Percentiles rank a stretch among this genome's conserved stretches.
Evolutionary conservation across 2,329 filamentous ascomycete genomes (phyloP).

Genomic region (Zymoseptoria ardabiliae): DNA sequence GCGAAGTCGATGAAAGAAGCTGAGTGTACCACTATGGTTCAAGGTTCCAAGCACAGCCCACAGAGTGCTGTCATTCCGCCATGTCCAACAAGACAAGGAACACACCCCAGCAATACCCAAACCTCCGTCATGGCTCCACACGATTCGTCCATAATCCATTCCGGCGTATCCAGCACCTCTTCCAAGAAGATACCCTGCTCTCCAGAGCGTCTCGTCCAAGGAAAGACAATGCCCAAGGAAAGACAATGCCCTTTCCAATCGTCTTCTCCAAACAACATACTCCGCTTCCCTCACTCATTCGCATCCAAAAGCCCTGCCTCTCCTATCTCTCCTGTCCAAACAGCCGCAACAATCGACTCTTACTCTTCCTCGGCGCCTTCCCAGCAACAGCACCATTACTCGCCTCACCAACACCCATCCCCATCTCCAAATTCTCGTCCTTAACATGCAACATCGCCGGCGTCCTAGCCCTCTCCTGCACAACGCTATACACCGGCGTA

Average conservation of each 20-base stretch:
- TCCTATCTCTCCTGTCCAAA: slow-evolving; percentile 12
- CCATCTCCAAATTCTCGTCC: slow-evolving; percentile 4
- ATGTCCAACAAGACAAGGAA: neutral
- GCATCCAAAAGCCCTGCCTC: neutral
- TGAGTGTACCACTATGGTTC: neutral
- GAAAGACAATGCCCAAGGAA: neutral
- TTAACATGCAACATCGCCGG: slow-evolving; percentile 12
- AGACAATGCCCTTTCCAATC: neutral
- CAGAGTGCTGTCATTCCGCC: neutral
- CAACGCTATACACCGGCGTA: slow-evolving; percentile 18
- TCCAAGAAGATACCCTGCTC: neutral
- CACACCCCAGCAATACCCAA: neutral
- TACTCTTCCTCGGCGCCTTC: slow-evolving; percentile 8
- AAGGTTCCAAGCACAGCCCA: neutral
- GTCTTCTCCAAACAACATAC: neutral
- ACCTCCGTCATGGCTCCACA: neutral
- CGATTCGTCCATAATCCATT: neutral
- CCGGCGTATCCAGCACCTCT: neutral
- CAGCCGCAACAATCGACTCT: slow-evolving; percentile 22
- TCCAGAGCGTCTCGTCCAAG: neutral
- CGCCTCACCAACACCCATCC: neutral
- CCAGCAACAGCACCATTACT: neutral
- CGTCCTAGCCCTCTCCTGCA: slow-evolving; percentile 14
- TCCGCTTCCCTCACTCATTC: neutral
- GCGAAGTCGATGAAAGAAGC: too few species aligned